Base-by-base conservation (phyloP, 2,329 filamentous ascomycete genomes). In the Keithomyces neogunnii region DNA sequence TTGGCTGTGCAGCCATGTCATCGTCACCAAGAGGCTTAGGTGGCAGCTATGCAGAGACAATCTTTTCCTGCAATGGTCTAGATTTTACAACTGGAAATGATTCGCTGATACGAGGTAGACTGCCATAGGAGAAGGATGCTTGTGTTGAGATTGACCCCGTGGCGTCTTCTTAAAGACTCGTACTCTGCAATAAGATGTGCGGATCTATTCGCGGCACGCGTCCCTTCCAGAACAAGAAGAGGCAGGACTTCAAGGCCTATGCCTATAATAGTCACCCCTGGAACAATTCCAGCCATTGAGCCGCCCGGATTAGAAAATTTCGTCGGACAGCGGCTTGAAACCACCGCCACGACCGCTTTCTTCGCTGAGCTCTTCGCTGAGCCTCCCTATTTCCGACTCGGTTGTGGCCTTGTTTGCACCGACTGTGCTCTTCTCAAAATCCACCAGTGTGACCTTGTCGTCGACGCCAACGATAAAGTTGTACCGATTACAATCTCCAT, bases 231-330 rank as follows among this genome's bases (percentile, higher is more conserved):
- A 40, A 39, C 47, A 49, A 19, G 26, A 42, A 42, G 31, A 47
- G 33, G 32, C 32, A 47, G 49, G 43, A 51, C 49, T 45, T 47
- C 40, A 33, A 48, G 45, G 51, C 30, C 5, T 49, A 45, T 49
- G 46, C 46, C 38, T 49, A 52, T 32, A 49, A 19, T 19, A 19
- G n/a, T 35, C 33, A 35, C 33, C 33, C 33, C 10, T 35, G 5
- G 19, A 40, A 40, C n/a, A 19, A 40, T 40, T 40, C 40, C 8
- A 44, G 26, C 40, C 40, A 44, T 44, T 10, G 28, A 44, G 40
- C 40, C 11, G 8, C 40, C 8, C 28, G 4, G 4, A 29, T 30
- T 2, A 30, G 40, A 44, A 47, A 35, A 9, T 26, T 4, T 36
- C 45, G 45, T 26, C 11, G 4, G 13, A 47, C 45, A 47, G 5